Percentiles rank a stretch among this genome's conserved stretches.
phyloP scores from a whole-genome alignment of 805 yeast genomes.

The Myxozyma monticola region DNA sequence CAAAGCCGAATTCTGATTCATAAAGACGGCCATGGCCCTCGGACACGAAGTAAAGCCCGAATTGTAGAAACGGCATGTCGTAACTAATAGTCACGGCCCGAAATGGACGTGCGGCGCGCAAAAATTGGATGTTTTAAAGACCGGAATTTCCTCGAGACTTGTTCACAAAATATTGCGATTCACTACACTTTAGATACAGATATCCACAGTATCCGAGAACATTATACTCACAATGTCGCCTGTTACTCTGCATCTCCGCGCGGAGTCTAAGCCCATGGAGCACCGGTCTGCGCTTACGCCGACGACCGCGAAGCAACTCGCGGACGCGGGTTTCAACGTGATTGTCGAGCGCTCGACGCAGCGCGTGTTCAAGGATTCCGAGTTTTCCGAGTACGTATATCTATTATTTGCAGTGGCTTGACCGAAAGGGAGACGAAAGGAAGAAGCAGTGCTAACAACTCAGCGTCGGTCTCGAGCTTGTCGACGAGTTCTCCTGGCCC shows the following conservation, averaged over 20 bases:
- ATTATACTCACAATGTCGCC: slow-evolving; percentile 1
- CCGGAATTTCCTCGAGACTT: no score
- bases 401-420: background rate
- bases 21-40: no score
- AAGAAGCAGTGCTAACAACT: background rate
- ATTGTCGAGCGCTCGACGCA: slow-evolving; percentile 86
- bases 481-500: slow-evolving; percentile 92
- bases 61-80: no score
- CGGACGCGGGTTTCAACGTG: slow-evolving; percentile 84
- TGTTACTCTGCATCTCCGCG: slow-evolving; percentile 84
- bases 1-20: no score
- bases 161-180: no score
- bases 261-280: slow-evolving; percentile 95
- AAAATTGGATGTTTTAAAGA: no score
- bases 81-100: no score
- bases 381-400: slow-evolving; percentile 52
- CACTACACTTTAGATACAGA: no score
- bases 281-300: slow-evolving; percentile 98
- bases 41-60: no score
- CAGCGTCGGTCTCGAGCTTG: slow-evolving; percentile 79
- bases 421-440: no score
- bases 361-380: slow-evolving; percentile 73
- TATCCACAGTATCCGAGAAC: background rate
- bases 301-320: slow-evolving; percentile 74
- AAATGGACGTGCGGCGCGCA: no score